Evolutionary conservation across 352 stramenopile genomes (phyloP), one percentile per base, ranked within the genome.

Genomic region (Phytophthora pini): DNA sequence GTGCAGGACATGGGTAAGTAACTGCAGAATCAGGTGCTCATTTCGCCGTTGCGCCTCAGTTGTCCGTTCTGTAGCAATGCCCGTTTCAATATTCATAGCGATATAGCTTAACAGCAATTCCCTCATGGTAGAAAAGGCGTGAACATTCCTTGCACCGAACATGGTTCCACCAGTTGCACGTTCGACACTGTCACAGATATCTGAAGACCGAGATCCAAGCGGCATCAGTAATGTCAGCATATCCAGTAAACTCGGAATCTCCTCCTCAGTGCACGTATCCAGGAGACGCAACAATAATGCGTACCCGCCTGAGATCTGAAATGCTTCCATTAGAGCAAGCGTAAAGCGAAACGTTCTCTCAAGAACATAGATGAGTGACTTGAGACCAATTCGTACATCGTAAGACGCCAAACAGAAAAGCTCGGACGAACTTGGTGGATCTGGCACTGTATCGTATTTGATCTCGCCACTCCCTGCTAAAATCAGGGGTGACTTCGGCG

Each of bases 101-200:
- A 89, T 81, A 40, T 77, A 81, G 8, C 82, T 79, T 6, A 92
- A 53, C 5, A 92, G 45, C n/a, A 90, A 66, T 67, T 94, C 83
- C 60, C 82, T 73, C 53, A 94, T 82, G 1, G 74, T 68, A 6
- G 84, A 39, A 53, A 94, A 90, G 2, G 82, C 86, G 9, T 78
- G 60, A 3, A 82, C 70, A 59, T 94, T 94, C 62, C 86, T 73
- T 26, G 79, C 82, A 3, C 76, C 75, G 58, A 79, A 77, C 2
- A 70, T 78, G 2, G 63, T 78, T 46, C 81, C 63, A n/a, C 66
- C 78, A 10, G 59, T 65, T 70, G 79, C 76, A 39, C 60, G 82
- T 5, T 83, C 73, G 5, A 68, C 67, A 17, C 72, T 66, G 7
- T 77, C 67, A n/a, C 49, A 76, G 22, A 58, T 53, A 20, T 78